Evolutionary conservation across 2,329 filamentous ascomycete genomes (phyloP), one percentile per base, ranked within the genome.

Genomic region (Apiospora malaysiana): DNA sequence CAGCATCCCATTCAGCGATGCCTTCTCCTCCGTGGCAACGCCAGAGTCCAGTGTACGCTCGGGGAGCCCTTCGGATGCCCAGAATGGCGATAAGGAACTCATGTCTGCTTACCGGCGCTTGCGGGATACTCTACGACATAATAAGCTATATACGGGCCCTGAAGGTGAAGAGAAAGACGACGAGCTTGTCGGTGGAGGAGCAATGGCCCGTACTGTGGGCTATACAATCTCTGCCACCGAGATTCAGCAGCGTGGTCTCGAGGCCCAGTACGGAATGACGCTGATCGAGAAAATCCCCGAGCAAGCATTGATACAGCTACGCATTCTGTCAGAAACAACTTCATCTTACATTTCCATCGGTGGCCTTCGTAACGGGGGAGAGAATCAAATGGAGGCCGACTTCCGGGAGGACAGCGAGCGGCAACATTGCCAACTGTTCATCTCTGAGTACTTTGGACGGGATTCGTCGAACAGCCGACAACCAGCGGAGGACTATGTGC

Each of bases 161-260:
- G 74, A 73, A 25, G 66, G 73, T 51, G 76, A 81, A 49, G 78
- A 78, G 66, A 78, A 77, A 49, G 76, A 77, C 21, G 83, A 85
- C 68, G 84, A 89, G 70, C 79, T 91, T 6, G 83, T 82, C 70
- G 82, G 80, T 27, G 88, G 87, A 71, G 90, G 93, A 75, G 87
- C 87, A 1, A 81, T 94, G 14, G 88, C 90, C 18, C 86, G 87
- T 71, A 85, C 90, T 1, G 90, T 98, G 18, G 95, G 94, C 1
- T 94, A 91, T 79, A 95, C 95, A 0, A 94, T 99, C 71, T 92
- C 94, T 10, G 91, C 94, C 0, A 91, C 93, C 4, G 96, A 99
- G 82, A 97, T 98, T 74, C 92, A 95, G 73, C 94, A 98, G 79
- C 92, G 96, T 76, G 96, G 96, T 8, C 86, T 94, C 4, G 92